phyloP scores from a whole-genome alignment of 495 filamentous ascomycete species.

The Tetracladium setigerum region DNA sequence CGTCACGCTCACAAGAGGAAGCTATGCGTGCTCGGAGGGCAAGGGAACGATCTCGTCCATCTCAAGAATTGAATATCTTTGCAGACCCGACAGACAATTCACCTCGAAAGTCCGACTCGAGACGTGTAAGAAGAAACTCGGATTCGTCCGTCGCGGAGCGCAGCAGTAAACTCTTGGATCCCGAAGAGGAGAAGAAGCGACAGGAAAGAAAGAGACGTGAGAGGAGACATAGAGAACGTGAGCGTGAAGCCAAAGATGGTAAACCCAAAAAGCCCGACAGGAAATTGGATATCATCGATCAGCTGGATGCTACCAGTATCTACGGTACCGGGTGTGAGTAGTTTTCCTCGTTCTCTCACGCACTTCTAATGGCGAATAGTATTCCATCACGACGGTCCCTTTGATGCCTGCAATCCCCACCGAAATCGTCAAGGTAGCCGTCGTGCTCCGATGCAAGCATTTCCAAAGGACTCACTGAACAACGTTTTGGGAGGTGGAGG shows the following conservation, averaged over 20 bases:
- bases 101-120: constrained; percentile 31
- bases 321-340: constrained; percentile 86
- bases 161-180: constrained; percentile 47
- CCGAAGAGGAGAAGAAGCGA: constrained; percentile 68
- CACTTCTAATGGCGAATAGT: constrained; percentile 42
- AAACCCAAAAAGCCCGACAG: constrained; percentile 48
- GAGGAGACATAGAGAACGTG: constrained; percentile 45
- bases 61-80: constrained; percentile 47
- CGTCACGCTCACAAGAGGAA: constrained; percentile 56
- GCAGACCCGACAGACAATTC: constrained; percentile 40
- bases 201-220: constrained; percentile 68
- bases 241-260: constrained; percentile 49
- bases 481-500: constrained; percentile 87
- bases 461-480: constrained; percentile 84
- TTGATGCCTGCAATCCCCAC: constrained; percentile 94
- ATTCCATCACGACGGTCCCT: constrained; percentile 98
- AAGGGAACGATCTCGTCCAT: constrained; percentile 24
- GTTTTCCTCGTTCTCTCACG: neutral
- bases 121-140: constrained; percentile 77
- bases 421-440: constrained; percentile 80
- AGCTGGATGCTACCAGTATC: constrained; percentile 93
- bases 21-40: constrained; percentile 37
- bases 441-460: constrained; percentile 92
- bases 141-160: constrained; percentile 82
- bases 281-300: constrained; percentile 89